phyloP scores from a whole-genome alignment of 2,329 filamentous ascomycete genomes.

The Rasamsonia emersonii region DNA sequence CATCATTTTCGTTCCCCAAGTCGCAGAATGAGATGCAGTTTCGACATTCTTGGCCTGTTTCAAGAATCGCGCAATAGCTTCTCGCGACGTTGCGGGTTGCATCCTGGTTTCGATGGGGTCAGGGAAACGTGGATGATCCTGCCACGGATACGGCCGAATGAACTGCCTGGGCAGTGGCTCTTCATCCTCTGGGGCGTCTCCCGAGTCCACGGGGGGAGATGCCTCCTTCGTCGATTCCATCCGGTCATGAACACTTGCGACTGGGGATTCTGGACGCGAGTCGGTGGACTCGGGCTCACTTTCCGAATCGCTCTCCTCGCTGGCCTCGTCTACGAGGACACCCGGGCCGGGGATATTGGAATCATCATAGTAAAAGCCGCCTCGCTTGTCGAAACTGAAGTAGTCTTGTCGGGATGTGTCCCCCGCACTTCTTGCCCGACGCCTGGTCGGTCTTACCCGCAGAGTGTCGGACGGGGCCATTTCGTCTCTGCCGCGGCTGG shows the following conservation, averaged over 20 bases:
- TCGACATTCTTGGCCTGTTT: conserved; percentile 44
- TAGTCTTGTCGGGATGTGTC: conserved; percentile 28
- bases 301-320: conserved; percentile 25
- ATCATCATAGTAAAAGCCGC: conserved; percentile 22
- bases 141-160: conserved; percentile 39
- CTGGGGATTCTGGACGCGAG: conserved; percentile 16
- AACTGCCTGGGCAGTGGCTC: conserved; percentile 30
- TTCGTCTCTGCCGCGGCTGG: conserved; percentile 30
- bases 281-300: conserved; percentile 16
- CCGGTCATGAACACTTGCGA: conserved; percentile 18
- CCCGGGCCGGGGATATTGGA: conserved; percentile 44
- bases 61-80: conserved; percentile 46
- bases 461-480: conserved; percentile 13
- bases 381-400: conserved; percentile 20
- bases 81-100: conserved; percentile 46
- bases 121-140: conserved; percentile 32
- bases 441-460: conserved; percentile 16
- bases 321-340: conserved; percentile 37
- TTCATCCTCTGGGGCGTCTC: conserved; percentile 17
- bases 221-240: conserved; percentile 15
- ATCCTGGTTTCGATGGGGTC: conserved; percentile 20
- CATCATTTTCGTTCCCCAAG: conserved; percentile 44
- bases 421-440: conserved; percentile 39
- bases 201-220: conserved; percentile 16
- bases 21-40: conserved; percentile 46